Evolutionary conservation across 169 alveolate species (phyloP), one percentile per base, ranked within the genome.

Genomic region (Babesia ovis): DNA sequence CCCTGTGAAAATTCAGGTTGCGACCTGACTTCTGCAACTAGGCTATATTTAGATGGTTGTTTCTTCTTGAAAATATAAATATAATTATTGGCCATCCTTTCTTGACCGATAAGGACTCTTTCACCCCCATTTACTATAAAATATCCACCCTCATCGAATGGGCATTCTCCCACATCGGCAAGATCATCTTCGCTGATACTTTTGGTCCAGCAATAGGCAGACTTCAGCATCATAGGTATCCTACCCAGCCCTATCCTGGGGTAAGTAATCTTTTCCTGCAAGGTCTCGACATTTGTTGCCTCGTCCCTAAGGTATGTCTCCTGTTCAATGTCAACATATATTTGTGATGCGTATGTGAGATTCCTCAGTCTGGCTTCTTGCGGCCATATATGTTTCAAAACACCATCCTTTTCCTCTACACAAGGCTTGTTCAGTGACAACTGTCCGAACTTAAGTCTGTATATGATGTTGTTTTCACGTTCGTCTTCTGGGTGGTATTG

Each of bases 41-140:
- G 97, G 1, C 99, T 95, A 83, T 89, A 96, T 69, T 97, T 97
- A 5, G 98, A 89, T 25, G 98, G 98, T 76, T 97, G 98, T 71
- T 93, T 96, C 86, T 95, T 96, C 69, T 95, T 92, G 91, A 98
- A 98, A 20, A 97, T 98, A 86, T 96, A 95, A 25, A 98, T 98
- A 87, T 97, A 97, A 86, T 98, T 98, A 68, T 95, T 93, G 14
- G 99, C 99, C 99, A 97, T 98, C 77, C 99, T 94, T 76, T 98
- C 99, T 83, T 97, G 97, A 2, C 99, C 99, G 11, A 98, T 98
- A 42, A 98, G 84, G 62, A 98, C 99, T 83, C 98, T 96, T 85
- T 98, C 99, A 48, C 97, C 96, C 48, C 99, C 99, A 76, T 96
- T 96, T 39, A 98, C 97, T 51, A 98, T 95, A 85, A 98, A 98